A percentile compares a stretch with the other conserved stretches of the same genome.
Evolutionary conservation across 2,329 filamentous ascomycete species (phyloP).

Genomic region (Fusarium foetens): DNA sequence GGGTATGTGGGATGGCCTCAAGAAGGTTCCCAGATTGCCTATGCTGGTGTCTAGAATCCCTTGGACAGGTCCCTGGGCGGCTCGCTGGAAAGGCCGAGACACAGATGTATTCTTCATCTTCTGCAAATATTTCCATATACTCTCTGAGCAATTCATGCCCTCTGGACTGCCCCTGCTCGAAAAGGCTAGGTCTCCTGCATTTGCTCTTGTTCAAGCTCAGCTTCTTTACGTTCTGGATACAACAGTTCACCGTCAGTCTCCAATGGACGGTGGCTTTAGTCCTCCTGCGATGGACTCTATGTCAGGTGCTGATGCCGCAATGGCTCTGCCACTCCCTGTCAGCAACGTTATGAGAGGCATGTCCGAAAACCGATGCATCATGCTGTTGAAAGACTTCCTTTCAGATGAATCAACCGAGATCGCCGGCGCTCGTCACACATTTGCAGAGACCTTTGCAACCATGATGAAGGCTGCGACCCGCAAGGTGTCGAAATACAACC

Average conservation of each 20-base stretch:
- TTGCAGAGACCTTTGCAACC: conserved; percentile 78
- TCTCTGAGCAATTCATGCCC: conserved; percentile 79
- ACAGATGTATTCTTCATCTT: conserved; percentile 94
- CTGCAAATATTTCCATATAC: conserved; percentile 84
- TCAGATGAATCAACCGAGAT: conserved; percentile 56
- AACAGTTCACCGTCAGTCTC: conserved; percentile 80
- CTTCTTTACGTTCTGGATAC: conserved; percentile 82
- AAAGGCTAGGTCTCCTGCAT: conserved; percentile 75
- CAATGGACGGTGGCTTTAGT: conserved; percentile 57
- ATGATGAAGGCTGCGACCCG: conserved; percentile 79
- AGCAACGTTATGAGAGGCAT: conserved; percentile 80
- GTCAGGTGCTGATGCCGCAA: conserved; percentile 71
- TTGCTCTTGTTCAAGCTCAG: conserved; percentile 84
- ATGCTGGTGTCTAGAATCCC: conserved; percentile 76
- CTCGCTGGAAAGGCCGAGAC: conserved; percentile 86
- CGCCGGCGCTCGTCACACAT: conserved; percentile 68
- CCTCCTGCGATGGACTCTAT: conserved; percentile 58
- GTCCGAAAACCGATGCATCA: conserved; percentile 87
- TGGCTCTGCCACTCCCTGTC: conserved; percentile 70
- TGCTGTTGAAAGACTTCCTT: conserved; percentile 83
- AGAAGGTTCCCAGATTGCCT: conserved; percentile 71
- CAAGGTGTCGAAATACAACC: conserved; percentile 82
- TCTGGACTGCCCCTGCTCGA: conserved; percentile 61
- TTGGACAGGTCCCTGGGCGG: conserved; percentile 87
- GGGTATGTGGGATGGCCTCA: conserved; percentile 65